phyloP scores from a whole-genome alignment of 2,329 filamentous ascomycete species.

The Xylariaceae sp. region DNA sequence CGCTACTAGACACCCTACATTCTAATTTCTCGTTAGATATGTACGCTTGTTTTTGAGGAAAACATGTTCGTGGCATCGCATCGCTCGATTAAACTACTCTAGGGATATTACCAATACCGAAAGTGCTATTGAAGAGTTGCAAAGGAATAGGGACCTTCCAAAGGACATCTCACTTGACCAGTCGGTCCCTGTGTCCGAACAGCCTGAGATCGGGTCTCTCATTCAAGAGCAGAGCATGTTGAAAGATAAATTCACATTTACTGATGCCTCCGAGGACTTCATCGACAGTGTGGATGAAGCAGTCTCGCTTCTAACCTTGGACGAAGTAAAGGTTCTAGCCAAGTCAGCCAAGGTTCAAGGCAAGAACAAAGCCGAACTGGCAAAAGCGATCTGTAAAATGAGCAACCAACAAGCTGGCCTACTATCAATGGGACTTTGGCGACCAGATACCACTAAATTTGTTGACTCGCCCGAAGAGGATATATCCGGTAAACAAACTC shows the following conservation, averaged over 20 bases:
- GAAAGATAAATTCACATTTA: conserved; percentile 63
- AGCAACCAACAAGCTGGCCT: conserved; percentile 72
- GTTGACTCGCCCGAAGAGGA: conserved; percentile 41
- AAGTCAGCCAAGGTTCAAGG: conserved; percentile 84
- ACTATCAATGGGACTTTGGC: conserved; percentile 60
- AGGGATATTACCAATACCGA: conserved; percentile 73
- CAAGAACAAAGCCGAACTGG: conserved; percentile 77
- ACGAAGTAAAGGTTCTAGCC: conserved; percentile 78
- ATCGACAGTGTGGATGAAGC: conserved; percentile 80
- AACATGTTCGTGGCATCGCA: conserved; percentile 83
- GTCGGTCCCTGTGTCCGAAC: conserved; percentile 13
- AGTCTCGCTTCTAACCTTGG: conserved; percentile 71
- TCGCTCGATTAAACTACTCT: conserved; percentile 71
- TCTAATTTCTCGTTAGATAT: conserved; percentile 52
- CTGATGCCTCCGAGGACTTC: conserved; percentile 66
- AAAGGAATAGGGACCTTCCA: conserved; percentile 53
- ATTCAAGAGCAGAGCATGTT: conserved; percentile 42
- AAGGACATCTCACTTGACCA: conserved; percentile 14
- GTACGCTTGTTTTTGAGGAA: conserved; percentile 91
- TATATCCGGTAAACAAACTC: conserved; percentile 34
- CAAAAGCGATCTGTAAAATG: conserved; percentile 65
- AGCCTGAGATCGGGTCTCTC: conserved; percentile 28
- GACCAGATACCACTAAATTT: conserved; percentile 57
- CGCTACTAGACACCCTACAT: conserved; percentile 1
- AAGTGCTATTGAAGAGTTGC: conserved; percentile 59